These are phyloP conservation scores for Eucalyptus cloeziana DNA, from an alignment of 345 rosid species.

Conservation along the genomic window DNA sequence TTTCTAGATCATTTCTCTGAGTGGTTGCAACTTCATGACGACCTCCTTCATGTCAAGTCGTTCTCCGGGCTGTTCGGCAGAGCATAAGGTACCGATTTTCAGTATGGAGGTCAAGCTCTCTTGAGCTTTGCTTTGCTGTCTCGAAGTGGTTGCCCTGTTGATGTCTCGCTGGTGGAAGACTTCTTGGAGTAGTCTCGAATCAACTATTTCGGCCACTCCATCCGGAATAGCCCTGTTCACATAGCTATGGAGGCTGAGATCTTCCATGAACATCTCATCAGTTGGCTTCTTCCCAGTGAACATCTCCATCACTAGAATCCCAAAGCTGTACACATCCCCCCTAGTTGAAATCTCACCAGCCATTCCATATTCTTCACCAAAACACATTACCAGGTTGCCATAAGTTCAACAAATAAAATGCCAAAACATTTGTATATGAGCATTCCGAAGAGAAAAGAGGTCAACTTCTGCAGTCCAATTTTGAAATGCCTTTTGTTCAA, in stretches of 20 bases:
- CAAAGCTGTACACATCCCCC: constrained; percentile 24
- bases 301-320: constrained; percentile 21
- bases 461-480: neutral
- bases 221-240: constrained; percentile 5
- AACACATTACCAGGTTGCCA: neutral
- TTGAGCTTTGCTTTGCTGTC: neutral
- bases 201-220: neutral
- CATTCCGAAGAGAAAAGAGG: neutral
- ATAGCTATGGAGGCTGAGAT: constrained; percentile 5
- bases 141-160: neutral
- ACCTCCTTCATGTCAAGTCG: constrained; percentile 1
- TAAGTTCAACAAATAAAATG: neutral
- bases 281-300: constrained; percentile 15
- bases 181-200: constrained; percentile 2
- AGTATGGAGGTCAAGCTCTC: neutral
- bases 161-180: neutral
- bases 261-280: constrained; percentile 8
- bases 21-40: neutral
- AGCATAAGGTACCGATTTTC: constrained; percentile 1
- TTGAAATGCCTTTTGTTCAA: neutral
- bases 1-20: neutral
- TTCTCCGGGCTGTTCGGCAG: neutral
- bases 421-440: neutral
- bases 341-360: constrained; percentile 7
- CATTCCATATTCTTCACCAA: constrained; percentile 8